Evolutionary conservation across 768 basidiomycete species (phyloP).

Genomic region (Suillus sp.): DNA sequence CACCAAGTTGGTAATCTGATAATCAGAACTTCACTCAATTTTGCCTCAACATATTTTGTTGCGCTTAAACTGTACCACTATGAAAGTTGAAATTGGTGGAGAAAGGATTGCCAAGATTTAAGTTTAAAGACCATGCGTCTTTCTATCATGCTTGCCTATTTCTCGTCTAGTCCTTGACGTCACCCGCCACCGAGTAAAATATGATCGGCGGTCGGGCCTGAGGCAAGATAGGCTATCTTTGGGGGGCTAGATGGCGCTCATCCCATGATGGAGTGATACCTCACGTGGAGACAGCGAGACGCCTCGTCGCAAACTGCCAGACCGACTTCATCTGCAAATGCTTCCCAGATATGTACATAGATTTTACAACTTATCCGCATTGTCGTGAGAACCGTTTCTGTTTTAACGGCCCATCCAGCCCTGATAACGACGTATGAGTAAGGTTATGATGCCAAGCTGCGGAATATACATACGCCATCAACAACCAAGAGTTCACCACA

Average conservation of each 20-base stretch:
- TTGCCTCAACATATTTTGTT: slow-evolving; percentile 4
- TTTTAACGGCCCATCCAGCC: slow-evolving; percentile 62
- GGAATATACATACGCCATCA: slow-evolving; percentile 57
- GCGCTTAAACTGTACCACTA: background rate
- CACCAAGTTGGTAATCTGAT: background rate
- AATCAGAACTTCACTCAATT: background rate
- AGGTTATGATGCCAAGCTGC: slow-evolving; percentile 9
- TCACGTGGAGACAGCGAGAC: background rate
- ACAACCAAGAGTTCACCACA: slow-evolving; percentile 68
- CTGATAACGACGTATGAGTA: slow-evolving; percentile 34
- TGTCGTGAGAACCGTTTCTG: slow-evolving; percentile 7
- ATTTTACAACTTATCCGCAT: background rate
- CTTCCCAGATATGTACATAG: background rate
- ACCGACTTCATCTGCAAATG: background rate
- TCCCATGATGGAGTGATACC: background rate
- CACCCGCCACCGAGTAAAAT: background rate
- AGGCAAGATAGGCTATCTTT: slow-evolving; percentile 8
- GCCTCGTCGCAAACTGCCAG: background rate
- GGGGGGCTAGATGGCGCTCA: background rate
- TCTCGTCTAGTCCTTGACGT: background rate
- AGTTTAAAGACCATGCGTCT: background rate
- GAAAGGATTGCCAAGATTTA: background rate
- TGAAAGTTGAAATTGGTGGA: background rate
- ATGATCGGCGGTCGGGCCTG: slow-evolving; percentile 9
- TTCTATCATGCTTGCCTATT: background rate